These are phyloP conservation scores for Wickerhamiella sergipiensis DNA, from an alignment of 805 yeast species.

Conservation along the genomic window DNA sequence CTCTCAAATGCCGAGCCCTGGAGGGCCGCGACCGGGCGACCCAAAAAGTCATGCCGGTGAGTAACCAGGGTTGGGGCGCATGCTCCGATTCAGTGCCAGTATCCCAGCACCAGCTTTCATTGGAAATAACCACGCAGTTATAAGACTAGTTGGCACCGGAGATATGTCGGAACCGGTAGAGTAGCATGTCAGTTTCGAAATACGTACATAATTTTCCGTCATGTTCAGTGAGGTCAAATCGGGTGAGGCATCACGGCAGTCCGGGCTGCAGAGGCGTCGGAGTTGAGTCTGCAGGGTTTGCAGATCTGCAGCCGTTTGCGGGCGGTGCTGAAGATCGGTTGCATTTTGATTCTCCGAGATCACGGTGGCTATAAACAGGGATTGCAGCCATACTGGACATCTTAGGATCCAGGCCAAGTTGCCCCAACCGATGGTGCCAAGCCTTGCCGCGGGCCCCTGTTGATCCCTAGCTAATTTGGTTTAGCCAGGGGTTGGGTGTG, in stretches of 20 bases:
- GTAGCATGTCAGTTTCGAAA: background rate
- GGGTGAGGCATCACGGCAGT: background rate
- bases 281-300: background rate
- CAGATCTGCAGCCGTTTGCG: background rate
- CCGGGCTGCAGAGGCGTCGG: background rate
- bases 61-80: background rate
- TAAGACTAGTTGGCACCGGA: background rate
- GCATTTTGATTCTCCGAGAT: background rate
- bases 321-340: background rate
- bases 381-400: too few relatives aligned
- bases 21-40: background rate
- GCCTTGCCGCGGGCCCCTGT: background rate
- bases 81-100: background rate
- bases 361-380: background rate
- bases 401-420: too few relatives aligned
- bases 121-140: background rate
- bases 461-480: too few relatives aligned
- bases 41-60: background rate
- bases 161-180: background rate
- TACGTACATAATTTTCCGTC: background rate
- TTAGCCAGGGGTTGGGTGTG: too few relatives aligned
- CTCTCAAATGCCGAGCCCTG: too few relatives aligned
- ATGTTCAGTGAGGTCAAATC: background rate
- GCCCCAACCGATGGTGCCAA: background rate
- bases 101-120: too few relatives aligned